Base-by-base conservation (phyloP, 2,329 filamentous ascomycete genomes). In the Thelonectria discophora region DNA sequence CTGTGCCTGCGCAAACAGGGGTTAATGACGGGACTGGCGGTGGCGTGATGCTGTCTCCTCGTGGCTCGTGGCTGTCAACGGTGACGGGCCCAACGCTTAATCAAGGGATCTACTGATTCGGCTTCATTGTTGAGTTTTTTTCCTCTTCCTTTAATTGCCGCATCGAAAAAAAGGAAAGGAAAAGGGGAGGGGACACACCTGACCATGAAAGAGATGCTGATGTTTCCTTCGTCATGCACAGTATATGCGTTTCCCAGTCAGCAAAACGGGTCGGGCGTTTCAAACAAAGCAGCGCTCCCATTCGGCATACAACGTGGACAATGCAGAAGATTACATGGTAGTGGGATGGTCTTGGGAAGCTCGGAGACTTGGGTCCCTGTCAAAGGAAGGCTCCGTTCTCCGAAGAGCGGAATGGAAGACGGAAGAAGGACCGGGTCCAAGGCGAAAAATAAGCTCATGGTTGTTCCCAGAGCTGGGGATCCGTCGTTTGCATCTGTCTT, bases 251-350 rank as follows among this genome's bases (percentile, higher is more conserved):
- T 55, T 42, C 39, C 40, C 15, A 42, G 52, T 47, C 37, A 11
- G 42, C 52, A 56, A 66, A 66, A 70, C 57, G 48, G 53, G 43
- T 60, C 57, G 50, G 67, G 56, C 62, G 68, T 70, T 70, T 69
- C 66, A 68, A 68, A 39, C 42, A 56, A 55, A 55, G 62, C 65
- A 39, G 55, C 20, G 46, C 43, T 10, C 30, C 17, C 21, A 30
- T 48, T 48, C 21, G 18, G 21, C 7, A n/a, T 56, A 46, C 42
- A 46, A 46, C 42, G 3, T 46, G 11, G 42, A 46, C 34, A 37
- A 37, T 37, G 15, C 34, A 15, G 5, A 37, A 15, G 34, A 7
- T 12, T 13, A 12, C 12, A 13, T 37, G 12, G 7, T 37, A 13
- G 11, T 34, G 13, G 13, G 32, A 34, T 9, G 32, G 32, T 11